These are phyloP conservation scores for Passiflora organensis DNA, from an alignment of 345 rosid genomes.

Conservation along the genomic window DNA sequence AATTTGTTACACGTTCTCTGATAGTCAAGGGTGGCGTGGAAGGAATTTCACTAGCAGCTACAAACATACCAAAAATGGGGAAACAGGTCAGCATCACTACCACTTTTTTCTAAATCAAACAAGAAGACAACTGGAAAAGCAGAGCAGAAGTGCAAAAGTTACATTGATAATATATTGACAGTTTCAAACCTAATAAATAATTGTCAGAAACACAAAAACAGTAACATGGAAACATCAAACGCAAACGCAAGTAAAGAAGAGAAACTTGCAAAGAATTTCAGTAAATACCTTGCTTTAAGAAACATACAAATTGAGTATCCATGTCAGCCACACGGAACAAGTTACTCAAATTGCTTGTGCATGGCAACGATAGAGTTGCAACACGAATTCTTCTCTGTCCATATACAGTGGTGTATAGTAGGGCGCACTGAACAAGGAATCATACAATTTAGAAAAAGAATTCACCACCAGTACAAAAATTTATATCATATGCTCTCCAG, in stretches of 20 bases:
- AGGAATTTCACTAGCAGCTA: slow-evolving; percentile 70
- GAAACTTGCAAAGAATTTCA: too few relatives aligned
- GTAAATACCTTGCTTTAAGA: slow-evolving; percentile 71
- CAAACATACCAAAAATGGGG: too few relatives aligned
- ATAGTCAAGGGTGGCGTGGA: slow-evolving; percentile 47
- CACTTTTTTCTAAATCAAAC: too few relatives aligned
- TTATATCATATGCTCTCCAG: too few relatives aligned
- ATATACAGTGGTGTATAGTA: slow-evolving; percentile 74
- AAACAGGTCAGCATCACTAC: too few relatives aligned
- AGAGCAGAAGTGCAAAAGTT: too few relatives aligned
- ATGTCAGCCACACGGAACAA: slow-evolving; percentile 80
- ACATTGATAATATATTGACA: too few relatives aligned
- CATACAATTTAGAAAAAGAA: not conserved
- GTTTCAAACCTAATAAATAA: too few relatives aligned
- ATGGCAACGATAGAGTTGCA: slow-evolving; percentile 64
- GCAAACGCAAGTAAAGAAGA: not conserved
- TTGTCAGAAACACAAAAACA: not conserved
- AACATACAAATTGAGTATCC: slow-evolving; percentile 77
- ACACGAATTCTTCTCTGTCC: slow-evolving; percentile 94
- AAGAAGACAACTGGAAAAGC: too few relatives aligned
- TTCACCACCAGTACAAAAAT: too few relatives aligned
- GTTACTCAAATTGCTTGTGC: slow-evolving; percentile 69
- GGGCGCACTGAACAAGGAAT: slow-evolving; percentile 64
- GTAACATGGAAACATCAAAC: not conserved
- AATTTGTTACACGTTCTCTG: slow-evolving; percentile 62